Percentiles rank a stretch among this genome's conserved stretches.
These are phyloP conservation scores for Monilinia fructicola DNA, from an alignment of 2,329 filamentous ascomycete species.

Conservation along the genomic window DNA sequence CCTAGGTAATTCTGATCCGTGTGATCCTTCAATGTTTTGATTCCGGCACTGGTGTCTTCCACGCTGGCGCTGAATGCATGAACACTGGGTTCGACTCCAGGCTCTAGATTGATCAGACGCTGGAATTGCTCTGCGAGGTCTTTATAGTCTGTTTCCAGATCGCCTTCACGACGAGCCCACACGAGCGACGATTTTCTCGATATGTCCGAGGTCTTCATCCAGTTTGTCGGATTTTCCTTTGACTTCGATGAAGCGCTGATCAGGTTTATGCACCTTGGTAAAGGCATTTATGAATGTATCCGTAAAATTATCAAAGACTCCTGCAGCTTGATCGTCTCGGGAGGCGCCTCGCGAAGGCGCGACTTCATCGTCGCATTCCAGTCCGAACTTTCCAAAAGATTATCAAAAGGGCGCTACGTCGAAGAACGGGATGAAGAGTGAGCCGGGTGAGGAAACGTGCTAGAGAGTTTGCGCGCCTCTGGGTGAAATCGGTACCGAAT, in stretches of 20 bases:
- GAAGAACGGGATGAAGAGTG: constrained; percentile 83
- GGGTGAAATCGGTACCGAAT: constrained; percentile 90
- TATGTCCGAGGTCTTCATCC: constrained; percentile 86
- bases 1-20: constrained; percentile 96
- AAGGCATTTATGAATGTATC: constrained; percentile 98
- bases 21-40: constrained; percentile 80
- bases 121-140: constrained; percentile 95
- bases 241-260: constrained; percentile 92
- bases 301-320: constrained; percentile 91
- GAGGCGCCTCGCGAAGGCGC: constrained; percentile 66
- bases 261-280: constrained; percentile 91
- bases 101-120: constrained; percentile 85
- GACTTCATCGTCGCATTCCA: constrained; percentile 96
- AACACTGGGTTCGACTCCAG: constrained; percentile 77
- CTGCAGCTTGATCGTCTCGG: constrained; percentile 52
- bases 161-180: constrained; percentile 84
- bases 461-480: constrained; percentile 82
- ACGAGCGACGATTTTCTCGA: constrained; percentile 92
- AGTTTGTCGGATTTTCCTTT: constrained; percentile 90
- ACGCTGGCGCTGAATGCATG: constrained; percentile 85
- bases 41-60: constrained; percentile 75
- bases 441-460: constrained; percentile 87
- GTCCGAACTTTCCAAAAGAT: constrained; percentile 85
- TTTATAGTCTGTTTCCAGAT: constrained; percentile 82
- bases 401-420: constrained; percentile 77